phyloP scores from a whole-genome alignment of 768 basidiomycete species.

The Hygrocybe coccinea region DNA sequence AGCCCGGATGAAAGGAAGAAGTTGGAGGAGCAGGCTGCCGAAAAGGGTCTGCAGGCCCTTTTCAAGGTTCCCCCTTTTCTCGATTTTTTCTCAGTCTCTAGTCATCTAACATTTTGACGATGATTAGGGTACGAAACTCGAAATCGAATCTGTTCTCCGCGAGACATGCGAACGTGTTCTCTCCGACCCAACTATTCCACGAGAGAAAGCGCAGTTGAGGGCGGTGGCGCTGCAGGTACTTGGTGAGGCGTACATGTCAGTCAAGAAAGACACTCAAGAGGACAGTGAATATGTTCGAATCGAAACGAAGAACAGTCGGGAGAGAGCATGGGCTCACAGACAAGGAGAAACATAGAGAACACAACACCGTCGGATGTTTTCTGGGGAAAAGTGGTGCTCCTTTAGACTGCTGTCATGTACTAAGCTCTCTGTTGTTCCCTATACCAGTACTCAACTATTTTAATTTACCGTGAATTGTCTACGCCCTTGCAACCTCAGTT shows the following conservation, averaged over 20 bases:
- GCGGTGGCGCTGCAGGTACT: conserved; percentile 81
- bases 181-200: conserved; percentile 47
- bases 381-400: too few relatives aligned
- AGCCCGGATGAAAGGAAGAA: conserved; percentile 73
- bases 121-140: conserved; percentile 78
- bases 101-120: not conserved
- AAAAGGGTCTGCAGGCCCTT: conserved; percentile 84
- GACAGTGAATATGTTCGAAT: conserved; percentile 81
- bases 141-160: conserved; percentile 82
- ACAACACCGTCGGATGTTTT: too few relatives aligned
- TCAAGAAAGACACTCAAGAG: conserved; percentile 62
- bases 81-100: conserved; percentile 1
- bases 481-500: not conserved
- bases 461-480: too few relatives aligned
- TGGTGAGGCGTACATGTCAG: conserved; percentile 70
- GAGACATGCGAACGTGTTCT: conserved; percentile 85
- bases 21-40: conserved; percentile 87
- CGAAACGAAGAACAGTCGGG: conserved; percentile 66
- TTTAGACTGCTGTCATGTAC: too few relatives aligned
- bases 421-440: too few relatives aligned
- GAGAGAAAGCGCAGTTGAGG: conserved; percentile 60
- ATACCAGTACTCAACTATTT: not conserved
- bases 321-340: conserved; percentile 22
- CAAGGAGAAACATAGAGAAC: not conserved
- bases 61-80: conserved; percentile 62